Evolutionary conservation across 139 green algal species (phyloP), one percentile per base, ranked within the genome.

Genomic region (Limnomonas spitsbergensis): DNA sequence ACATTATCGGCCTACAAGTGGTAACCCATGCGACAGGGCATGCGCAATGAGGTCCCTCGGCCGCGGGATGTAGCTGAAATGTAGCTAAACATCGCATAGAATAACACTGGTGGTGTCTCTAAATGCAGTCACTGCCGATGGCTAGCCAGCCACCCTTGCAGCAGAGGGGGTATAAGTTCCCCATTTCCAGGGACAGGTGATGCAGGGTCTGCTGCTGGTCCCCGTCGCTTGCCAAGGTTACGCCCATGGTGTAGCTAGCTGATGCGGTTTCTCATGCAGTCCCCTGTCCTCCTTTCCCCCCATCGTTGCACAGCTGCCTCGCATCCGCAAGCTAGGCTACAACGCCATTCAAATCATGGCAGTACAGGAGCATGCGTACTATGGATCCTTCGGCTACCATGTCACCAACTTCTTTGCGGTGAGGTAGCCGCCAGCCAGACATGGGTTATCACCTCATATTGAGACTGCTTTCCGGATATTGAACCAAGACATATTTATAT

Each of bases 331-430:
- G 70, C 70, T 77, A 24, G 95, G 96, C 20, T 99, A 99, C 91
- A 99, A 99, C 86, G 88, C 93, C 34, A 94, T 99, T 80, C 96
- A 99, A 89, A 95, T 99, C 87, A 99, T 99, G 96, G 96, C 96
- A 53, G 90, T 99, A 73, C 95, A 98, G 87, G 95, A 87, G 79
- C 83, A 87, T 68, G 73, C 67, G 14, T 91, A 91, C 86, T 96
- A 94, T 82, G 93, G 92, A 69, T 95, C 86, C 74, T 99, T 99
- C 81, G 96, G 96, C 47, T 98, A 97, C 86, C 94, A 98, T 79
- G 96, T 99, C 54, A 98, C 94, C 76, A 98, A 98, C 90, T 99
- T 98, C 84, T 99, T 99, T 79, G 94, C 98, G 84, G 95, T 98
- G 79, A 52, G 70, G 20, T 83, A 29, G 14, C 47, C 20, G 47